These are phyloP conservation scores for Aspergillus carlsbadensis DNA, from an alignment of 495 filamentous ascomycete species.

Conservation along the genomic window DNA sequence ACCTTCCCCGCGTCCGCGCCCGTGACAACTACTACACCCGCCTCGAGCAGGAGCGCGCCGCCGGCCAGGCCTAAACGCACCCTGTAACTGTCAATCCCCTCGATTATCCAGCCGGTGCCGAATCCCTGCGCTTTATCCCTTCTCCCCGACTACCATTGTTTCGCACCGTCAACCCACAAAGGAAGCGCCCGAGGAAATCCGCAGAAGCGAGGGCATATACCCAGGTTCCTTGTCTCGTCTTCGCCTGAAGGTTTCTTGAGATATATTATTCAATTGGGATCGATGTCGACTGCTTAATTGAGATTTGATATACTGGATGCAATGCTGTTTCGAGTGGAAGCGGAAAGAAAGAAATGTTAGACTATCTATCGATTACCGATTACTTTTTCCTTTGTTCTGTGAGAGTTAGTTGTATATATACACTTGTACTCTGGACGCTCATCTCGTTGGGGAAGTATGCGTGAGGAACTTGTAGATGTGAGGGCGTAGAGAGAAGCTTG, in stretches of 20 bases:
- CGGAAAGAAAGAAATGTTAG: conserved; percentile 16
- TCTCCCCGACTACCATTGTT: not conserved
- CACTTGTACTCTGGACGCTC: conserved; percentile 8
- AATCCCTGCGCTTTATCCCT: not conserved
- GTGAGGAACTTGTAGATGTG: no score
- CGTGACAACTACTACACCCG: conserved; percentile 76
- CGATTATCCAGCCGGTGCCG: not conserved
- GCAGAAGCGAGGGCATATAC: conserved; percentile 4
- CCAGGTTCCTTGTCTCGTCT: not conserved
- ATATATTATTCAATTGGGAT: not conserved
- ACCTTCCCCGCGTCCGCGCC: conserved; percentile 71
- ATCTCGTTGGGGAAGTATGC: not conserved
- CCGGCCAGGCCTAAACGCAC: conserved; percentile 33
- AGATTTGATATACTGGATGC: not conserved
- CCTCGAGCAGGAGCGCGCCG: conserved; percentile 67
- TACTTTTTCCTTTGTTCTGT: conserved; percentile 6
- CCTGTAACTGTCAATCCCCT: conserved; percentile 11
- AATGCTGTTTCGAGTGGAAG: not conserved
- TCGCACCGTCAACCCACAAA: not conserved
- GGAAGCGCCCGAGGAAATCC: not conserved
- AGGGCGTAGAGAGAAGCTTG: no score
- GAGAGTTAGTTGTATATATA: conserved; percentile 13
- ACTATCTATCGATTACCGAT: conserved; percentile 11
- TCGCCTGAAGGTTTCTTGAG: not conserved
- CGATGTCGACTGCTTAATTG: not conserved